phyloP scores from a whole-genome alignment of 2,329 filamentous ascomycete genomes.

The Saccharata proteae region DNA sequence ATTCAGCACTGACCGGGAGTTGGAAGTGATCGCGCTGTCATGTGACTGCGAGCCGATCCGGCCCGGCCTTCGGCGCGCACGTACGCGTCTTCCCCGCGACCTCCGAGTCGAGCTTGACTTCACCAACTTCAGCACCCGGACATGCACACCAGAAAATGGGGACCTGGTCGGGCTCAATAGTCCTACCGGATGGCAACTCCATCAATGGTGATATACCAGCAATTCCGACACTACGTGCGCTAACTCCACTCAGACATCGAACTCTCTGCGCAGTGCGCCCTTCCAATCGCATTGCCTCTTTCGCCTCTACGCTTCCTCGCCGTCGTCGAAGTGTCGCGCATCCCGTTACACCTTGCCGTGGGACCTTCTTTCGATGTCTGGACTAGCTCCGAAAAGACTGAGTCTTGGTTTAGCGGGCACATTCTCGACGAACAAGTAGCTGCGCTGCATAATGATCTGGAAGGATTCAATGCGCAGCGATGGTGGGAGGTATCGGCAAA shows the following conservation, averaged over 20 bases:
- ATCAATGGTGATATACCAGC: constrained; percentile 15
- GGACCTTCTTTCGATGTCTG: constrained; percentile 27
- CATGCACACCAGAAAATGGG: constrained; percentile 16
- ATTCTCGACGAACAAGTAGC: constrained; percentile 16
- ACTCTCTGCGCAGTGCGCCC: constrained; percentile 15
- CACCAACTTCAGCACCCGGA: too few species aligned
- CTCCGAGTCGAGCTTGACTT: too few species aligned
- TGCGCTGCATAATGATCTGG: neutral
- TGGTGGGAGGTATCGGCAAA: constrained; percentile 27
- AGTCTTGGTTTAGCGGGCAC: constrained; percentile 28
- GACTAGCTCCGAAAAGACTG: constrained; percentile 20
- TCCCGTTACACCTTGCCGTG: constrained; percentile 28
- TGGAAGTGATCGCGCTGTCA: too few species aligned
- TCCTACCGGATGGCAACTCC: constrained; percentile 15
- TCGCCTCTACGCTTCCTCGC: constrained; percentile 23
- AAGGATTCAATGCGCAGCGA: constrained; percentile 8
- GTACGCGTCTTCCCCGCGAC: too few species aligned
- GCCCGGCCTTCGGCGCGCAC: too few species aligned
- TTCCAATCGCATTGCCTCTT: constrained; percentile 11
- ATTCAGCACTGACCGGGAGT: too few species aligned
- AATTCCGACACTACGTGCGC: neutral
- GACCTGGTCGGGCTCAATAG: constrained; percentile 22
- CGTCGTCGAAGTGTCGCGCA: constrained; percentile 25
- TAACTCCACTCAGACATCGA: constrained; percentile 16
- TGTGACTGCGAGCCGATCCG: too few species aligned